Base-by-base conservation (phyloP, 1,284 basidiomycete genomes). In the Amylostereum chailletii region DNA sequence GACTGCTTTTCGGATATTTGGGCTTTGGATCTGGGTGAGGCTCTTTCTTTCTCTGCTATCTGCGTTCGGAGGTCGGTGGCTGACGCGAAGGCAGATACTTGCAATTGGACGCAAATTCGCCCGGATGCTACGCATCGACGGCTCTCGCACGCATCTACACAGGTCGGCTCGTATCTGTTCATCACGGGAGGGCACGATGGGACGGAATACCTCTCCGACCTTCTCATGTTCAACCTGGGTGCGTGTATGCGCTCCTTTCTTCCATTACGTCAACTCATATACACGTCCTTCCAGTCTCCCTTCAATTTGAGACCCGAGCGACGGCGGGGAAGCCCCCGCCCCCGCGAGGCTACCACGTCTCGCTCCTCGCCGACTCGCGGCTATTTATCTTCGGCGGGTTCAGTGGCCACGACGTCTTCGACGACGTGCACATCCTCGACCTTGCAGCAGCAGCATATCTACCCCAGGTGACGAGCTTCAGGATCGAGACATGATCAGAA, bases 111-210 rank as follows among this genome's bases (percentile, higher is more conserved):
- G 26, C 70, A 77, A 42, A 71, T 90, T 27, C 73, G 77, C 55
- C 66, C 75, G 36, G 67, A 71, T 41, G 74, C 75, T 40, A 65
- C 71, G 29, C 77, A 89, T 61, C 80, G 84, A 52, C 80, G 92
- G 7, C 72, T 95, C 34, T 89, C 90, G 31, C 93, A 96, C 60
- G 88, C 86, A 3, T 78, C 91, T 3, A 93, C 91, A 0, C 90
- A 90, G 62, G 88, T 96, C 11, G 94, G 94, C n/a, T 92, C 90
- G 1, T 94, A 92, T 60, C 78, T 96, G 0, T 94, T 94, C 67
- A 77, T 95, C 50, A 76, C 86, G 51, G 94, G 92, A 2, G 93
- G 94, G 0, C 92, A 95, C 66, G 87, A 94, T 58, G 86, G 87
- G 6, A 69, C 72, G 26, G 71, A 81, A 42, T 96, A 95, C 64